These are phyloP conservation scores for Colletotrichum sp. DNA, from an alignment of 2,329 filamentous ascomycete species.

Conservation along the genomic window DNA sequence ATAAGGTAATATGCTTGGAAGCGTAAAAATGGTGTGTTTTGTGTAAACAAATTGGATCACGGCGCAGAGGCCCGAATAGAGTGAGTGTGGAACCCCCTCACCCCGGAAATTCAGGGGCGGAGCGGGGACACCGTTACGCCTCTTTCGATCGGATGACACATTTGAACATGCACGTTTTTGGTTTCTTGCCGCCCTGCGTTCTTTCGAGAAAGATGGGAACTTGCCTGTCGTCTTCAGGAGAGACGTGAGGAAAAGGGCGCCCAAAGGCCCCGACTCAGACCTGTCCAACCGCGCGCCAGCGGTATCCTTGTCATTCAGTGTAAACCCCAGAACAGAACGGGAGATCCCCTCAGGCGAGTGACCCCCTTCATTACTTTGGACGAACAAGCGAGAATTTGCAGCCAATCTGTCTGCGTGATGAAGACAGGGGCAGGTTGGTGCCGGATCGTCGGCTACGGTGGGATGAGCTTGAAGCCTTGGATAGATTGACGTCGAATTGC, in stretches of 20 bases:
- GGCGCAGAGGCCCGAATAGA: neutral
- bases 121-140: neutral
- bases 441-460: conserved; percentile 6
- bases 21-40: conserved; percentile 1
- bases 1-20: conserved; percentile 8
- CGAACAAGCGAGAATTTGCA: neutral
- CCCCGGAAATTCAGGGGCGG: neutral
- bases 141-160: conserved; percentile 4
- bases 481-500: neutral
- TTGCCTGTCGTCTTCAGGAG: neutral
- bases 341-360: neutral
- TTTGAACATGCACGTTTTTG: neutral
- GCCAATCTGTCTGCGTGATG: neutral
- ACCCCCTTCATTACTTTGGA: neutral
- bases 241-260: neutral
- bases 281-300: neutral
- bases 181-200: neutral
- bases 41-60: neutral
- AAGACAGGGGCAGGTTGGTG: neutral
- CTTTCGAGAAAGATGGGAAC: neutral
- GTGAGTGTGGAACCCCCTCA: neutral
- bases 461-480: neutral
- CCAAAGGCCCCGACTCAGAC: neutral
- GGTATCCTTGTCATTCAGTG: neutral
- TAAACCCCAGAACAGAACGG: neutral